Evolutionary conservation across 2,329 filamentous ascomycete genomes (phyloP).

Genomic region (Xylaria sp.): DNA sequence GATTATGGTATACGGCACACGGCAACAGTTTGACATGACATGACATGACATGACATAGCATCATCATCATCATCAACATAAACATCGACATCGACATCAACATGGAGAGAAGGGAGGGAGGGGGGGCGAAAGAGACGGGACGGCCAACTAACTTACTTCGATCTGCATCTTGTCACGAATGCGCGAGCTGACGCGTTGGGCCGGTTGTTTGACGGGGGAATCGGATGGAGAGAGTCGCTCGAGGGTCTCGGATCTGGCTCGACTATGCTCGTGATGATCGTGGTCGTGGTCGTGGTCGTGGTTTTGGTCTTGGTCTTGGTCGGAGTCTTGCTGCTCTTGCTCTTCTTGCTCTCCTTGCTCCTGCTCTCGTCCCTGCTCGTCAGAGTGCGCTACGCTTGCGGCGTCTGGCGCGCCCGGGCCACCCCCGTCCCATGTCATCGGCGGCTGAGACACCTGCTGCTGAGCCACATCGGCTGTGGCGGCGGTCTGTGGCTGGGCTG

Average conservation of each 20-base stretch:
- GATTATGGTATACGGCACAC: background rate
- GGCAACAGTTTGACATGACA: background rate
- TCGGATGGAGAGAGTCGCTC: background rate
- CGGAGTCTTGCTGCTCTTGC: background rate
- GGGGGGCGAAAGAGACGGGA: background rate
- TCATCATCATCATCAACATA: background rate
- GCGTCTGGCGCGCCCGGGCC: constrained; percentile 7
- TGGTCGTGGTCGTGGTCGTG: background rate
- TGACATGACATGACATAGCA: background rate
- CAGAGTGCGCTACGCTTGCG: constrained; percentile 17
- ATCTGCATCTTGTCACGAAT: constrained; percentile 42
- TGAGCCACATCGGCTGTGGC: constrained; percentile 22
- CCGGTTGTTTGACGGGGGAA: background rate
- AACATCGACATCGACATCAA: background rate
- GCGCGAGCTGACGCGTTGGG: background rate
- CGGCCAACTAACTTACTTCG: constrained; percentile 42
- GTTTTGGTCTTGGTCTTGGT: background rate
- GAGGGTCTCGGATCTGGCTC: background rate
- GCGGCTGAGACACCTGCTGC: constrained; percentile 5
- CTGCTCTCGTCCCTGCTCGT: background rate
- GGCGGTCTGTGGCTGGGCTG: background rate
- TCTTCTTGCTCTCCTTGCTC: background rate
- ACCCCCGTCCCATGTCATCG: background rate
- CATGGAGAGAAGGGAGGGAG: background rate
- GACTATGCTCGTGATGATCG: background rate